Evolutionary conservation across 306 rosid species (phyloP), one percentile per base, ranked within the genome.

Genomic region (Glycine latifolia): DNA sequence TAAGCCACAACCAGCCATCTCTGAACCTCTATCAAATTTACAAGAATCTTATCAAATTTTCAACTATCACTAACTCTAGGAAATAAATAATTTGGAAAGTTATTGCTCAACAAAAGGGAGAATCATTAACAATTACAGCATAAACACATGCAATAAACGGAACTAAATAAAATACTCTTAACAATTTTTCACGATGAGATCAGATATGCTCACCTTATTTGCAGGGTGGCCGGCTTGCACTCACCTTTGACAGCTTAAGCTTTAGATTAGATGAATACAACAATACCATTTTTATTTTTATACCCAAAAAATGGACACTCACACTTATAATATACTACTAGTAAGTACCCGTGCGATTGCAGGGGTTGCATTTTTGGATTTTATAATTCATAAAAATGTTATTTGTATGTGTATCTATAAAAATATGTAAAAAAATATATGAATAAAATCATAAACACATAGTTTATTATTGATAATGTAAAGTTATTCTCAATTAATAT

Each of bases 141-240:
- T 10, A 61, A 81, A 62, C 58, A 33, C 17, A 37, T 50, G 67
- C 67, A 39, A 39, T 5, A 39, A 39, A 39, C 43, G 3, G 43
- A 39, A 39, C 2, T 14, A 8, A 7, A 15, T 67, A 9, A 81
- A 12, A 20, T 17, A 62, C 62, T 66, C 31, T 50, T 53, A 10
- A n/a, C 49, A 75, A 76, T 2, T 44, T 80, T 75, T 46, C 14
- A 63, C 58, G 66, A 17, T 52, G 2, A 63, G 63, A 43, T 81
- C 59, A 44, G 43, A 7, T 75, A 58, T 43, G 55, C 53, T 75
- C 78, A 41, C 60, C 59, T 47, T 20, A 17, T 15, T 44, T 46
- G 74, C 74, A 46, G 55, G 72, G 20, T 56, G 31, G 62, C 31
- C 8, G 1, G 3, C 41, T 26, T 20, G 10, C 43, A 31, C 7